phyloP scores from a whole-genome alignment of 805 yeast genomes.

The Metschnikowia bowlesiae region DNA sequence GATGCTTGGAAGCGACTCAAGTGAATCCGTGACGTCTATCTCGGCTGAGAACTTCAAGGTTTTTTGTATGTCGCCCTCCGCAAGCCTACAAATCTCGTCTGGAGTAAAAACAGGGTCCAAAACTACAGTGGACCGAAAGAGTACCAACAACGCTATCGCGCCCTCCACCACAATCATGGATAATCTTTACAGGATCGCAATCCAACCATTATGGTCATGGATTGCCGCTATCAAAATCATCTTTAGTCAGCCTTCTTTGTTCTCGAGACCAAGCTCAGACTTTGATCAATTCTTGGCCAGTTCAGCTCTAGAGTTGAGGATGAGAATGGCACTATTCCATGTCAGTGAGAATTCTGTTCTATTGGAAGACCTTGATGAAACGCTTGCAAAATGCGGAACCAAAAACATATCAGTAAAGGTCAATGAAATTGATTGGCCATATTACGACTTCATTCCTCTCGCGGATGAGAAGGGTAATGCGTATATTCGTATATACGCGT shows the following conservation, averaged over 20 bases:
- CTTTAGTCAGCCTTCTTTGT: conserved; percentile 24
- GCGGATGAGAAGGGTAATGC: conserved; percentile 4
- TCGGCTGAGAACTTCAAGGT: conserved; percentile 25
- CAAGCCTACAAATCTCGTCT: conserved; percentile 14
- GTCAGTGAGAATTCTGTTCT: conserved; percentile 27
- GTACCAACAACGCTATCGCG: conserved; percentile 10
- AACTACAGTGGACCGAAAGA: conserved; percentile 17
- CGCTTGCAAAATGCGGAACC: conserved; percentile 7
- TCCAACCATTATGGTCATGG: conserved; percentile 42
- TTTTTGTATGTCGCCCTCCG: conserved; percentile 24
- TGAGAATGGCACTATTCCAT: conserved; percentile 20
- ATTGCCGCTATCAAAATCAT: conserved; percentile 37
- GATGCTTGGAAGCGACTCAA: not conserved
- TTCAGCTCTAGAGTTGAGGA: not conserved
- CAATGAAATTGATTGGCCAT: conserved; percentile 34
- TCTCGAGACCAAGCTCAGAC: conserved; percentile 23
- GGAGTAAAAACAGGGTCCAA: conserved; percentile 16
- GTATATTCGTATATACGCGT: conserved; percentile 30
- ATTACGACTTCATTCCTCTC: conserved; percentile 10
- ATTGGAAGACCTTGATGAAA: conserved; percentile 21
- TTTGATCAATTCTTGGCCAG: not conserved
- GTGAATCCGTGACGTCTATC: conserved; percentile 10
- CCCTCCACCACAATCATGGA: conserved; percentile 21
- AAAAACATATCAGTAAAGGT: conserved; percentile 20
- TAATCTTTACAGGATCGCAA: conserved; percentile 16